These are phyloP conservation scores for Tolypocladium album DNA, from an alignment of 2,329 filamentous ascomycete species.

Conservation along the genomic window DNA sequence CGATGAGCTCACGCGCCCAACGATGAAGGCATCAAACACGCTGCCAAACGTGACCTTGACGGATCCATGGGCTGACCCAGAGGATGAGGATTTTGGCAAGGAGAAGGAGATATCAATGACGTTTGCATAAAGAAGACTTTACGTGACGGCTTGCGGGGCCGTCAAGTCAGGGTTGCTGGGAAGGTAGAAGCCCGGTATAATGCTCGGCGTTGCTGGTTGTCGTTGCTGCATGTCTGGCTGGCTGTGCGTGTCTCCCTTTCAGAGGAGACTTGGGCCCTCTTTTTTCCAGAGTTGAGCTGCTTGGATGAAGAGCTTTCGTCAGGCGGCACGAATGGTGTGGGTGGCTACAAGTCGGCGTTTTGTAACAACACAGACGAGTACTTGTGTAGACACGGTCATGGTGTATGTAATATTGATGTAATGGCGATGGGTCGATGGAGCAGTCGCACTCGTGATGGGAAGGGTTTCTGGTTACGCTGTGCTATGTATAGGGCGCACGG, in stretches of 20 bases:
- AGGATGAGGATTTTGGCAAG: constrained; percentile 58
- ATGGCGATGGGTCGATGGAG: not conserved
- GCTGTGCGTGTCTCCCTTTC: no score
- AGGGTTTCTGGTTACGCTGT: not conserved
- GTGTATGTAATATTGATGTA: not conserved
- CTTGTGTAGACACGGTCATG: not conserved
- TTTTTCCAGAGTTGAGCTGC: not conserved
- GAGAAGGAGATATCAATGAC: constrained; percentile 73
- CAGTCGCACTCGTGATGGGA: not conserved
- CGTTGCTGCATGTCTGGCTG: not conserved
- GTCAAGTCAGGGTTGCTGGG: not conserved
- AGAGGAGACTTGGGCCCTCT: not conserved
- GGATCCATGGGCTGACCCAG: constrained; percentile 61
- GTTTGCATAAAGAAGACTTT: constrained; percentile 47
- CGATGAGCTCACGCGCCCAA: constrained; percentile 13
- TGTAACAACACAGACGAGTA: not conserved
- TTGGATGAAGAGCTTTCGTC: not conserved
- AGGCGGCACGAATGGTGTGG: not conserved
- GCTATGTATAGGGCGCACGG: no score
- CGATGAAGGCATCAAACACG: constrained; percentile 30
- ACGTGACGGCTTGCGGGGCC: not conserved
- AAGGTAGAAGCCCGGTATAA: not conserved
- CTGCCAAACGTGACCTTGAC: constrained; percentile 37
- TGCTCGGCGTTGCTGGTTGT: not conserved
- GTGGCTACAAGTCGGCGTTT: not conserved